Conservation (phyloP, 2,329 filamentous ascomycete genomes). For the Talaromyces amestolkiae region DNA sequence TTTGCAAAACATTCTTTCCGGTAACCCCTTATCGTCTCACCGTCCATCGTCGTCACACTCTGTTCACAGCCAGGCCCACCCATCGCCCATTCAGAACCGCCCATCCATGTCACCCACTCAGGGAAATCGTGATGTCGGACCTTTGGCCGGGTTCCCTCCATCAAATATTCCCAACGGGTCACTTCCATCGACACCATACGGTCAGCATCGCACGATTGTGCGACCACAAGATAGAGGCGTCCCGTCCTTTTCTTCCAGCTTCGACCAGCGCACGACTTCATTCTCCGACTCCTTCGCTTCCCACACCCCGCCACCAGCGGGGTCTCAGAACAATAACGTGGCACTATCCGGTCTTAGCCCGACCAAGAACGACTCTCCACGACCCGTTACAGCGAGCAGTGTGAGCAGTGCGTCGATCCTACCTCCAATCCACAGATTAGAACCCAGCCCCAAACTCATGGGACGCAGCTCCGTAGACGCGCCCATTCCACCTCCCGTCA, state of each 20-base stretch:
- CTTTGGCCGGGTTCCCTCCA: conserved; percentile 45
- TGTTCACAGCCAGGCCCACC: conserved; percentile 30
- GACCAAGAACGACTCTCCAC: conserved; percentile 44
- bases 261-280: conserved; percentile 29
- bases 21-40: conserved; percentile 25
- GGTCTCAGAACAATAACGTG: conserved; percentile 35
- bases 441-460: conserved; percentile 47
- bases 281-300: conserved; percentile 32
- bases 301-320: conserved; percentile 30
- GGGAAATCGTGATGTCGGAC: conserved; percentile 49
- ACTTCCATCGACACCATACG: conserved; percentile 34
- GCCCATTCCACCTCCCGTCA: conserved; percentile 42
- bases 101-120: conserved; percentile 51
- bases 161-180: conserved; percentile 27
- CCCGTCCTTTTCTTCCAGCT: conserved; percentile 29
- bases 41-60: conserved; percentile 46
- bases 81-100: conserved; percentile 45
- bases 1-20: conserved; percentile 20
- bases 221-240: conserved; percentile 30
- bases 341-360: conserved; percentile 47
- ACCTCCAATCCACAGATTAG: conserved; percentile 41
- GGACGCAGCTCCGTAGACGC: conserved; percentile 43
- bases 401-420: conserved; percentile 37
- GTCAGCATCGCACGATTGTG: conserved; percentile 29
- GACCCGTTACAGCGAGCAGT: conserved; percentile 36